phyloP scores from a whole-genome alignment of 2,329 filamentous ascomycete species.

The Fusarium sp. region DNA sequence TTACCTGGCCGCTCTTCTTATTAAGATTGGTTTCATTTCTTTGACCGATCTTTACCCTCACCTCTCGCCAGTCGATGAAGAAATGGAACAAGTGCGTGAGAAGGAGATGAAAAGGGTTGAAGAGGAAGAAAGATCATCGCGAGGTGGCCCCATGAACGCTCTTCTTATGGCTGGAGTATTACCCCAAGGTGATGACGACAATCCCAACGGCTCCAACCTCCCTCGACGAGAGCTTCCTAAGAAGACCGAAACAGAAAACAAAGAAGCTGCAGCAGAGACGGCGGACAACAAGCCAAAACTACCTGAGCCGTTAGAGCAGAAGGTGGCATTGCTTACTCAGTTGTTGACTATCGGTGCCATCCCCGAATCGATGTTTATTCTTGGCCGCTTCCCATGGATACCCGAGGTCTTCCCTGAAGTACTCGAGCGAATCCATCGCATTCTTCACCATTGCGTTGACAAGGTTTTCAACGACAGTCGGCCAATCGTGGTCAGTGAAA shows the following conservation, averaged over 20 bases:
- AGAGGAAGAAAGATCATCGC: conserved; percentile 80
- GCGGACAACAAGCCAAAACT: conserved; percentile 66
- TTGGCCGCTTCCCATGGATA: conserved; percentile 94
- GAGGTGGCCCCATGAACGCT: conserved; percentile 84
- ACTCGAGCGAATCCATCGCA: conserved; percentile 84
- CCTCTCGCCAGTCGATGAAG: conserved; percentile 86
- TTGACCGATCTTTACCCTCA: conserved; percentile 92
- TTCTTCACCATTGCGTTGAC: conserved; percentile 85
- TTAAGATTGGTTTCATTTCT: conserved; percentile 98
- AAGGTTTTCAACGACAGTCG: conserved; percentile 74
- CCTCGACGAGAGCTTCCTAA: conserved; percentile 66
- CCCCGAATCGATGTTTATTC: conserved; percentile 91
- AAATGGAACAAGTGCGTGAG: conserved; percentile 82
- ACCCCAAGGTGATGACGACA: conserved; percentile 78
- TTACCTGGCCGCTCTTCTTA: conserved; percentile 89
- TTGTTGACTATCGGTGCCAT: conserved; percentile 92
- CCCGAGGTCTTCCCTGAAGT: conserved; percentile 88
- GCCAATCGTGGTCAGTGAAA: conserved; percentile 51
- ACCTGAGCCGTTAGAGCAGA: conserved; percentile 88
- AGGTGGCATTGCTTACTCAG: conserved; percentile 86
- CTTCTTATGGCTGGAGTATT: conserved; percentile 89
- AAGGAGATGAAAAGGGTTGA: conserved; percentile 82
- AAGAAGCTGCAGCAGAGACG: conserved; percentile 59
- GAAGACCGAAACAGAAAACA: conserved; percentile 68
- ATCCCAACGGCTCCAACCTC: conserved; percentile 60